Percentiles rank a stretch among this genome's conserved stretches.
phyloP scores from a whole-genome alignment of 306 rosid species.

The Canavalia gladiata region DNA sequence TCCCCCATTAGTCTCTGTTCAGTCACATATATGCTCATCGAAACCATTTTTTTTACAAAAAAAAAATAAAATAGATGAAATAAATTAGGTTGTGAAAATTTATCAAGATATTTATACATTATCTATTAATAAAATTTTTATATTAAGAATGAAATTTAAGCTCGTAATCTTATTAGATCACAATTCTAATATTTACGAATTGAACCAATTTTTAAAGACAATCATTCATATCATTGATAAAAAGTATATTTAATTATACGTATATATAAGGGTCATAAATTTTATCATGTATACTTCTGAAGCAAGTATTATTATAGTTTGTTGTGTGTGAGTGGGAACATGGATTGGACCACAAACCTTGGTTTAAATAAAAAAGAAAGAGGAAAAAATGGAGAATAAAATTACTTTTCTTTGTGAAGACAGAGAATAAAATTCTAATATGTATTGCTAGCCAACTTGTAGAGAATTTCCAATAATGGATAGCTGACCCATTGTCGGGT shows the following conservation, averaged over 20 bases:
- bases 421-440: conserved; percentile 45
- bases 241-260: conserved; percentile 38
- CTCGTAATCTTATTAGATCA: no score
- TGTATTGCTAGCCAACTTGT: conserved; percentile 50
- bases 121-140: no score
- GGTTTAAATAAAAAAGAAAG: conserved; percentile 39
- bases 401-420: conserved; percentile 44
- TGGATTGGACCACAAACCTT: conserved; percentile 61
- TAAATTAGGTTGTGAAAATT: no score
- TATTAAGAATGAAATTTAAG: no score
- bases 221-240: conserved; percentile 51
- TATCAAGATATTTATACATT: no score
- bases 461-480: conserved; percentile 66
- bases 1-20: conserved; percentile 26
- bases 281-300: conserved; percentile 43
- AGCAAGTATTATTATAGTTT: conserved; percentile 46
- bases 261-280: conserved; percentile 29
- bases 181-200: no score
- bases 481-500: conserved; percentile 59
- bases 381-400: conserved; percentile 20
- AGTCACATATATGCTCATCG: conserved; percentile 8
- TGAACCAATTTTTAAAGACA: no score
- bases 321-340: conserved; percentile 59
- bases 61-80: no score
- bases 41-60: no score